phyloP scores from a whole-genome alignment of 768 basidiomycete genomes.

The Daedaleopsis nitida region DNA sequence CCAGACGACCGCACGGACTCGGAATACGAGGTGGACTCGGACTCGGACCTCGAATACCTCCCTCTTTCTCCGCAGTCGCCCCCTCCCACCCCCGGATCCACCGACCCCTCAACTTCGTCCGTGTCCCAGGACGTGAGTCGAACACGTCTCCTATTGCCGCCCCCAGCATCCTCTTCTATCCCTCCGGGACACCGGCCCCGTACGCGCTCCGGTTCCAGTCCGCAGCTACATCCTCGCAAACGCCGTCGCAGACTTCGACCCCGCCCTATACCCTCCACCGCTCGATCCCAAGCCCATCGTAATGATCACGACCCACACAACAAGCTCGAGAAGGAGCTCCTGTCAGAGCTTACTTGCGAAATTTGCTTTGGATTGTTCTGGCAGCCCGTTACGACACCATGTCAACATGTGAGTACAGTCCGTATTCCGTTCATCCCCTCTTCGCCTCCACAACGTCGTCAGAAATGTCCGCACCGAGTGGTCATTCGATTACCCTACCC shows the following conservation, averaged over 20 bases:
- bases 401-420: conserved; percentile 77
- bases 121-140: background rate
- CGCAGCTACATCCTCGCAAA: conserved; percentile 31
- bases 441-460: no score
- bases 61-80: conserved; percentile 8
- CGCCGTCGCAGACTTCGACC: conserved; percentile 30
- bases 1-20: conserved; percentile 28
- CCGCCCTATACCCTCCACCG: conserved; percentile 30
- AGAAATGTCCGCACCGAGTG: no score
- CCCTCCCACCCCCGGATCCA: background rate
- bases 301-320: conserved; percentile 32
- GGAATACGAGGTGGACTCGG: conserved; percentile 33
- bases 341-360: conserved; percentile 80
- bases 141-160: background rate
- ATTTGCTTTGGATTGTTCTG: conserved; percentile 86
- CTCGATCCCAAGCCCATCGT: conserved; percentile 32
- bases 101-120: background rate
- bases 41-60: conserved; percentile 21
- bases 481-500: no score
- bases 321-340: conserved; percentile 61
- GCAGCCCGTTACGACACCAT: conserved; percentile 90
- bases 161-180: conserved; percentile 1
- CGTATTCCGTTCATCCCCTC: no score
- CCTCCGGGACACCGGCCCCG: conserved; percentile 13
- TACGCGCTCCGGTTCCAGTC: conserved; percentile 14